Conservation (phyloP, 2,329 filamentous ascomycete genomes). For the Curvularia verruculosa region DNA sequence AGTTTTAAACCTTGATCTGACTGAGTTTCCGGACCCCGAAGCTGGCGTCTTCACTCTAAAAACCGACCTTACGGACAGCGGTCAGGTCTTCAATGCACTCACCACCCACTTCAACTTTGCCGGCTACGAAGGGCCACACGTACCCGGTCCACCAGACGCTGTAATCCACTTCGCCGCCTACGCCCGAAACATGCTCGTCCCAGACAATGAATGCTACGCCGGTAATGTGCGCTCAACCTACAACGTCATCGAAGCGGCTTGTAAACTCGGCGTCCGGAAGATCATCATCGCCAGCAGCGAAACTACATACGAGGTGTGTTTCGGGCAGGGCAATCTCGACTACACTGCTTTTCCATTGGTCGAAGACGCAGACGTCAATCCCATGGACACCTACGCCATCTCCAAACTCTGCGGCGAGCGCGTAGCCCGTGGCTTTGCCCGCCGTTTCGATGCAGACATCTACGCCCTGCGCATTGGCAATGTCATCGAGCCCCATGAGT, state of each 20-base stretch:
- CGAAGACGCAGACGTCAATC: conserved; percentile 64
- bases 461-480: conserved; percentile 67
- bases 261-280: conserved; percentile 66
- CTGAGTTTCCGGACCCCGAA: conserved; percentile 52
- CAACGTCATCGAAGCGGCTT: conserved; percentile 68
- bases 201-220: conserved; percentile 65
- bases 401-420: conserved; percentile 66
- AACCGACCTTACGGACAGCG: conserved; percentile 61
- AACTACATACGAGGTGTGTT: conserved; percentile 67
- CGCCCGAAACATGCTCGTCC: conserved; percentile 65
- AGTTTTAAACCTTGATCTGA: conserved; percentile 63
- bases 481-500: conserved; percentile 67
- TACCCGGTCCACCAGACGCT: conserved; percentile 60
- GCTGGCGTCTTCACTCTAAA: conserved; percentile 60
- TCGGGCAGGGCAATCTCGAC: conserved; percentile 63
- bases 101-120: conserved; percentile 63
- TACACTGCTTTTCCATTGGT: conserved; percentile 65
- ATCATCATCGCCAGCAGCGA: conserved; percentile 66
- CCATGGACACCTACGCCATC: conserved; percentile 67
- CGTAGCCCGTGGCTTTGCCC: conserved; percentile 62
- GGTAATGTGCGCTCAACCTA: conserved; percentile 63
- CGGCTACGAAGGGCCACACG: conserved; percentile 54
- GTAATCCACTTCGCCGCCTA: conserved; percentile 67
- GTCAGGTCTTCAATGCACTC: conserved; percentile 62
- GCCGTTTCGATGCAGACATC: conserved; percentile 63